phyloP scores from a whole-genome alignment of 129 eudicot species.

The Helichrysum umbraculigerum region DNA sequence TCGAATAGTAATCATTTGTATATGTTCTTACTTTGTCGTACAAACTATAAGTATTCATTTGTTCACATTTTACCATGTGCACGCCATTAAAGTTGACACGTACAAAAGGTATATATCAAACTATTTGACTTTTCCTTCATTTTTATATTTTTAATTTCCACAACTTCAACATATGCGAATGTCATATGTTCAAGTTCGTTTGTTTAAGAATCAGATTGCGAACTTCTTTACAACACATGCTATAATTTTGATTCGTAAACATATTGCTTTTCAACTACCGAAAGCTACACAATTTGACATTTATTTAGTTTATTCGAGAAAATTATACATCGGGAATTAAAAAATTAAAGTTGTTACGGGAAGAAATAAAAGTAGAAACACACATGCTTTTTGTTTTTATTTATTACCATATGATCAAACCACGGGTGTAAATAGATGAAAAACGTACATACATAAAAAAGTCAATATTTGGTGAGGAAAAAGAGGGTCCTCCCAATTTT shows the following conservation, averaged over 20 bases:
- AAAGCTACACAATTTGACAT: not conserved
- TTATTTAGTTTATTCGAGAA: conserved; percentile 9
- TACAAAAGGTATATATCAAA: not conserved
- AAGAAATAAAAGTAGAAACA: not conserved
- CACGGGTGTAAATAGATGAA: conserved; percentile 8
- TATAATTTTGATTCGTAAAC: not conserved
- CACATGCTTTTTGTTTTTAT: not conserved
- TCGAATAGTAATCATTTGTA: not conserved
- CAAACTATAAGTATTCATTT: not conserved
- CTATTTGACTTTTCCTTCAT: not conserved
- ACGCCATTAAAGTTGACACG: not conserved
- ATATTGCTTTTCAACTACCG: not conserved
- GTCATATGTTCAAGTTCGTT: not conserved
- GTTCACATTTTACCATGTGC: not conserved
- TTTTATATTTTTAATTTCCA: not conserved
- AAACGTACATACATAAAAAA: conserved; percentile 16
- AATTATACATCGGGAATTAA: conserved; percentile 5
- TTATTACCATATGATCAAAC: conserved; percentile 4
- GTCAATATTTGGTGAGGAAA: conserved; percentile 33
- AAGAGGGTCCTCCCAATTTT: not conserved
- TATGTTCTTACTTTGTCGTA: not conserved
- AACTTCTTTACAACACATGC: not conserved
- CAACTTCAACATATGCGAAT: not conserved
- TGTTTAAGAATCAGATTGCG: not conserved
- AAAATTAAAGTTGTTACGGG: not conserved